Evolutionary conservation across 495 filamentous ascomycete genomes (phyloP).

Genomic region (Penicillium ucsense): DNA sequence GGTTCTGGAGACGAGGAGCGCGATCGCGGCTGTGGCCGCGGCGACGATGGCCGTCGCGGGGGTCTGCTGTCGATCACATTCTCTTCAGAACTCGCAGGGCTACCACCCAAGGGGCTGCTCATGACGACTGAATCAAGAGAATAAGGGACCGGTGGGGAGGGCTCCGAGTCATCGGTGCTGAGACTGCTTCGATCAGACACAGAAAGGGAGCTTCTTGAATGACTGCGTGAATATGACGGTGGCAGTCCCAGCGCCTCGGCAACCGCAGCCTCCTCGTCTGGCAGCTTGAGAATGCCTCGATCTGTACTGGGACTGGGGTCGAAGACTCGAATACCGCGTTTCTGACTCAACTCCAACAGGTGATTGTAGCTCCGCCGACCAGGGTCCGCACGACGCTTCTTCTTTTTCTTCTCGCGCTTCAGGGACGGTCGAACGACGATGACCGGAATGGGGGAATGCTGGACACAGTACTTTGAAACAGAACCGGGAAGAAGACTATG

Average conservation of each 20-base stretch:
- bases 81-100: slow-evolving; percentile 34
- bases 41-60: slow-evolving; percentile 4
- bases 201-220: slow-evolving; percentile 41
- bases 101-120: slow-evolving; percentile 20
- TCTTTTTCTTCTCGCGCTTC: slow-evolving; percentile 87
- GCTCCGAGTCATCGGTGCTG: slow-evolving; percentile 24
- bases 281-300: slow-evolving; percentile 26
- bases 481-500: slow-evolving; percentile 87
- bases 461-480: slow-evolving; percentile 92
- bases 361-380: slow-evolving; percentile 67
- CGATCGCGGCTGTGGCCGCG: slow-evolving; percentile 1
- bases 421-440: slow-evolving; percentile 87
- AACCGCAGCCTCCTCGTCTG: slow-evolving; percentile 61
- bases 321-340: slow-evolving; percentile 42
- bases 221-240: slow-evolving; percentile 19
- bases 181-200: slow-evolving; percentile 35
- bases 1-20: not conserved
- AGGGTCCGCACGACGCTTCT: slow-evolving; percentile 75
- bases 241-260: slow-evolving; percentile 62
- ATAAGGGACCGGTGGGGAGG: slow-evolving; percentile 15
- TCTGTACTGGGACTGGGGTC: slow-evolving; percentile 42
- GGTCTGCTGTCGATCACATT: slow-evolving; percentile 11
- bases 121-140: slow-evolving; percentile 22
- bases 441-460: slow-evolving; percentile 93
- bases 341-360: slow-evolving; percentile 56